Percentiles rank a stretch among this genome's conserved stretches.
phyloP scores from a whole-genome alignment of 495 filamentous ascomycete species.

The Neurospora sp. region DNA sequence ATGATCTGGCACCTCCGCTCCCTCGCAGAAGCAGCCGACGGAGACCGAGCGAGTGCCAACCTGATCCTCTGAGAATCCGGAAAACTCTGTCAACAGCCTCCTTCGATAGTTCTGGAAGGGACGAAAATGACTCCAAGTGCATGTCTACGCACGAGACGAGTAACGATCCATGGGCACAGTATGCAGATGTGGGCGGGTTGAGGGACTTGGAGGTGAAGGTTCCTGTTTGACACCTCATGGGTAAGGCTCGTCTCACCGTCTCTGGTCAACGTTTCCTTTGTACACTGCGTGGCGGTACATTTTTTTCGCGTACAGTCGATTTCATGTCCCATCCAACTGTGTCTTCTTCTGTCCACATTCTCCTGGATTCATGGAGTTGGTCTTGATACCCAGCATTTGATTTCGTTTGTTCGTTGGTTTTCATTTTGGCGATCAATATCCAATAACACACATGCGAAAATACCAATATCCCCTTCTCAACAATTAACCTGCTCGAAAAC shows the following conservation, averaged over 20 bases:
- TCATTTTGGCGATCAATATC: neutral
- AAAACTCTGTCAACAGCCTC: slow-evolving; percentile 2
- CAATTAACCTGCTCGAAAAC: neutral
- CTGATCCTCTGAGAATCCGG: slow-evolving; percentile 12
- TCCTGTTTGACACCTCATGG: neutral
- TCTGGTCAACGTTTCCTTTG: neutral
- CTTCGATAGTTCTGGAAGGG: neutral
- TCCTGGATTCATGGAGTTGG: neutral
- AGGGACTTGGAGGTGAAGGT: slow-evolving; percentile 7
- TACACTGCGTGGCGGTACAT: neutral
- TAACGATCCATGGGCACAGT: slow-evolving; percentile 25
- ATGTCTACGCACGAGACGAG: neutral
- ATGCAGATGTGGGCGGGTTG: slow-evolving; percentile 21
- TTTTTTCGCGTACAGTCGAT: neutral
- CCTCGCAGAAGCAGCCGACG: slow-evolving; percentile 11
- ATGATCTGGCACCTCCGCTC: slow-evolving; percentile 3
- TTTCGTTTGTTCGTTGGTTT: neutral
- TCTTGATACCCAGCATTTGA: neutral
- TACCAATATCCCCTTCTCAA: neutral
- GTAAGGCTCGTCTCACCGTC: neutral
- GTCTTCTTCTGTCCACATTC: neutral
- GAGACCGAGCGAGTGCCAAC: slow-evolving; percentile 6
- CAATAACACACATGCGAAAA: neutral
- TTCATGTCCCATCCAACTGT: neutral
- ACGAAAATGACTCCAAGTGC: neutral